These are phyloP conservation scores for Kingdonia uniflora DNA, from an alignment of 164 flowering plant species.

Conservation along the genomic window DNA sequence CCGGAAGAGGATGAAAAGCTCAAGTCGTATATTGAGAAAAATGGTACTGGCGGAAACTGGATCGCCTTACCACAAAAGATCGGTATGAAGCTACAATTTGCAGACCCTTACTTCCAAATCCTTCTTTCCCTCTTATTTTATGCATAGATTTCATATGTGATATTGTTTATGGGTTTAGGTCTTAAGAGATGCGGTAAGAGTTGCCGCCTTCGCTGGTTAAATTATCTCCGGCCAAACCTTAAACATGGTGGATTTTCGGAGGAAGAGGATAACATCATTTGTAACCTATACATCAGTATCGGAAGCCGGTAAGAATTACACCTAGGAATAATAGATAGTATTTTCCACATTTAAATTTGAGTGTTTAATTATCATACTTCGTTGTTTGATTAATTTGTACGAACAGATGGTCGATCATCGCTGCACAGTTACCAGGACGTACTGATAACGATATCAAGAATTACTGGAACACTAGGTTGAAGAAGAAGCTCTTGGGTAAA, in stretches of 20 bases:
- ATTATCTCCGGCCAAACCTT: slow-evolving; percentile 77
- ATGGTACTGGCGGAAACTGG: slow-evolving; percentile 89
- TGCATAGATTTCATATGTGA: not conserved
- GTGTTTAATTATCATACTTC: not conserved
- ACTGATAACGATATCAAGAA: slow-evolving; percentile 86
- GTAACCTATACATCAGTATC: slow-evolving; percentile 62
- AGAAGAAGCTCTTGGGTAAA: slow-evolving; percentile 67
- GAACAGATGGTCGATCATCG: slow-evolving; percentile 77
- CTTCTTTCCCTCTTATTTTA: not conserved
- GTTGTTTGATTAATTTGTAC: not conserved
- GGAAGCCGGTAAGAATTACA: slow-evolving; percentile 61
- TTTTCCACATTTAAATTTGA: too few species aligned
- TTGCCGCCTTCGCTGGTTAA: slow-evolving; percentile 81
- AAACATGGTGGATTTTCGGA: slow-evolving; percentile 85
- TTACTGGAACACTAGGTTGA: slow-evolving; percentile 85
- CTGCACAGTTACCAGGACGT: slow-evolving; percentile 76
- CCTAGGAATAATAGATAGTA: not conserved
- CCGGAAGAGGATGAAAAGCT: slow-evolving; percentile 85
- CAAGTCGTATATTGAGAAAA: slow-evolving; percentile 50
- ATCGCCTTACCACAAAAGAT: slow-evolving; percentile 79
- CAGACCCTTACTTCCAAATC: not conserved
- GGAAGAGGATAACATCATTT: slow-evolving; percentile 84
- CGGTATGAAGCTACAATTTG: slow-evolving; percentile 24
- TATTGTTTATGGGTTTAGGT: slow-evolving; percentile 23
- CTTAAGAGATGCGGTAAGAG: slow-evolving; percentile 89